These are phyloP conservation scores for Penicillium nucicola DNA, from an alignment of 495 filamentous ascomycete genomes.

Conservation along the genomic window DNA sequence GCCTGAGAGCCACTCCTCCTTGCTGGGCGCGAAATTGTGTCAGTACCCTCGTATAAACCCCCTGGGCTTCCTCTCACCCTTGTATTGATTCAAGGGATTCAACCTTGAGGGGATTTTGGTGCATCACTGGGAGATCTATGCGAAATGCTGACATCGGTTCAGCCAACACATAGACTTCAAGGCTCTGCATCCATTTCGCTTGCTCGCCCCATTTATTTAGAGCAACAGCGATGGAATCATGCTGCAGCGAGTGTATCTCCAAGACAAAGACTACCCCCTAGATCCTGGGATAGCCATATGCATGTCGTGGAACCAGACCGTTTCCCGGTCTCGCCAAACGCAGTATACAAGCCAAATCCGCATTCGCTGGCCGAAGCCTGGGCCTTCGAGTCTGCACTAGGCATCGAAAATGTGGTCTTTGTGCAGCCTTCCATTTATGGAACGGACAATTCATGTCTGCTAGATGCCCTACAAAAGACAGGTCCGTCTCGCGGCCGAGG, in stretches of 20 bases:
- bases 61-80: not conserved
- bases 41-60: no score
- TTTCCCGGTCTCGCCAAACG: conserved; percentile 34
- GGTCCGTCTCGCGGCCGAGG: conserved; percentile 44
- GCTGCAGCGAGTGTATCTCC: conserved; percentile 10
- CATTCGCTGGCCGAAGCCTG: conserved; percentile 40
- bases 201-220: conserved; percentile 2
- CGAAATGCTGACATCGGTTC: conserved; percentile 22
- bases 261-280: conserved; percentile 28
- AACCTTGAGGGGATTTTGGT: not conserved
- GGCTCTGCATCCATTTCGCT: conserved; percentile 14
- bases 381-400: conserved; percentile 35
- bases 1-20: conserved; percentile 7
- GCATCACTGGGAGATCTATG: not conserved
- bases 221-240: conserved; percentile 12
- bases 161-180: conserved; percentile 12
- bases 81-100: not conserved
- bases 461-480: conserved; percentile 39
- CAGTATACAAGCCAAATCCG: conserved; percentile 36
- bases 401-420: conserved; percentile 44
- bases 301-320: conserved; percentile 46
- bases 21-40: conserved; percentile 15
- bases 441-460: conserved; percentile 49
- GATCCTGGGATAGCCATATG: conserved; percentile 53
- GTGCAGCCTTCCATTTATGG: conserved; percentile 54